Base-by-base conservation (phyloP, 495 filamentous ascomycete genomes). In the Cercophora newfieldiana region DNA sequence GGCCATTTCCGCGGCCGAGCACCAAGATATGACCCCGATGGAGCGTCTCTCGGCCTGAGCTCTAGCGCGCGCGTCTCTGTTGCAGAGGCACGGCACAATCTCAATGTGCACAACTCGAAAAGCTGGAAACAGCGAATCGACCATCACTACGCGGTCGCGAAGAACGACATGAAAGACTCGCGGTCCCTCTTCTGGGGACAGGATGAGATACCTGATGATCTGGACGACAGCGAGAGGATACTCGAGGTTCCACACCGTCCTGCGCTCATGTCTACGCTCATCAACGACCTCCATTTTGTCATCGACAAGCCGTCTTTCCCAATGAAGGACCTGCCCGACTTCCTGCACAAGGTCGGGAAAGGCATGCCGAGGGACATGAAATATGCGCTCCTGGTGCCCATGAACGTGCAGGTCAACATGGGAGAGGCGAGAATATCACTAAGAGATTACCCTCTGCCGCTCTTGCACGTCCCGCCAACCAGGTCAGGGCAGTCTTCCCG, bases 261-360 rank as follows among this genome's bases (percentile, higher is more conserved):
- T 5, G 90, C 89, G 21, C 79, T 99, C 19, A 89, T 96, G 89
- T 85, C 88, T 16, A 82, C 89, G 10, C 78, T 91, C 66, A 88
- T 97, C 68, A 93, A 87, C 71, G 95, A 99, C 72, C 80, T 98
- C 6, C 88, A 94, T 65, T 81, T 99, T 64, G 77, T 88, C 16
- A 83, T 99, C 54, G 95, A 98, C 80, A 97, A 97, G 73, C 95
- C 95, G 1, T 94, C 90, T 0, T 99, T 99, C 72, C 89, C 92
- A 2, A 75, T 95, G 25, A 81, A 85, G 3, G 89, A 96, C 2
- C 89, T 91, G 62, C 91, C 94, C 0, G 83, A 87, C 31, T 99
- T 93, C 74, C 80, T 99, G 25, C 84, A 97, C 73, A 83, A 84
- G 51, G 89, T 98, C 70, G 95, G 95, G 3, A 99, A 99, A 77